Conservation (phyloP, 2,329 filamentous ascomycete species). For the Colletotrichum lini region DNA sequence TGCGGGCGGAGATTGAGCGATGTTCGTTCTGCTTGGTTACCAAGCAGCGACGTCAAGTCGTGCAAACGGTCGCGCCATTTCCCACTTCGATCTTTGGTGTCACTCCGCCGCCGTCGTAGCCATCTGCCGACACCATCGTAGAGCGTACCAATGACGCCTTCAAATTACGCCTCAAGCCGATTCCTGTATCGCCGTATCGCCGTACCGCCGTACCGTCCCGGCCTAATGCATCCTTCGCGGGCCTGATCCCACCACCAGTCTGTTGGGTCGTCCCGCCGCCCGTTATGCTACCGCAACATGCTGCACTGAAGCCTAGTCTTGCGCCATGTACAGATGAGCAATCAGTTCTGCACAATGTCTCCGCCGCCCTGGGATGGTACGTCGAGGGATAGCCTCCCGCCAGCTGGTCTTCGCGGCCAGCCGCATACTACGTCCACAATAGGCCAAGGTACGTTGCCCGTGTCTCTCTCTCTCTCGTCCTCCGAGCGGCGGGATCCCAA, state of each 20-base stretch:
- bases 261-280: constrained; percentile 12
- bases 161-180: background rate
- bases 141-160: constrained; percentile 37
- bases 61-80: constrained; percentile 4
- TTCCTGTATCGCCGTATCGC: background rate
- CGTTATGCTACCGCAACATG: constrained; percentile 34
- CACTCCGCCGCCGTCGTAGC: background rate
- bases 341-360: constrained; percentile 22
- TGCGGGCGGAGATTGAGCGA: constrained; percentile 32
- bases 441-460: constrained; percentile 6
- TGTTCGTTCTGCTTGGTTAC: constrained; percentile 20
- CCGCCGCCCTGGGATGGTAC: constrained; percentile 18
- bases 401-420: constrained; percentile 21
- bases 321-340: constrained; percentile 29
- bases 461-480: constrained; percentile 20
- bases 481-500: constrained; percentile 23
- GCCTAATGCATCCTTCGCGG: constrained; percentile 37
- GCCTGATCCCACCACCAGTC: constrained; percentile 20
- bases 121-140: background rate
- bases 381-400: background rate
- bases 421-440: constrained; percentile 12
- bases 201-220: constrained; percentile 22
- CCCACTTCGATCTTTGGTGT: constrained; percentile 26
- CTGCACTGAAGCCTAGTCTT: constrained; percentile 15
- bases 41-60: constrained; percentile 35